A percentile compares a stretch with the other conserved stretches of the same genome.
These are phyloP conservation scores for Dacryopinax primogenitus DNA, from an alignment of 768 basidiomycete species.

Conservation along the genomic window DNA sequence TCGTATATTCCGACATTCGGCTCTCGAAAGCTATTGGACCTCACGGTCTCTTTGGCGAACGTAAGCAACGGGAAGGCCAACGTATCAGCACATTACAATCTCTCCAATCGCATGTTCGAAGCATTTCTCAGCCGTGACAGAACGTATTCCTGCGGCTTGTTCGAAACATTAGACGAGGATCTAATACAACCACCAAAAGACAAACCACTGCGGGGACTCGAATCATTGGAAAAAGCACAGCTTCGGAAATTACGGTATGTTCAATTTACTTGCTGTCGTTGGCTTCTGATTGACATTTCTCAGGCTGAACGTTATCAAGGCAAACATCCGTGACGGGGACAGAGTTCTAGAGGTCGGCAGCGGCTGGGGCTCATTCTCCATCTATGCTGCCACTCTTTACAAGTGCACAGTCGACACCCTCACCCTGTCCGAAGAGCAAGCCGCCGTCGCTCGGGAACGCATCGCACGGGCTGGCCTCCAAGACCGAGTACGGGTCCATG, in stretches of 20 bases:
- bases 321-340: conserved; percentile 64
- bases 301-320: conserved; percentile 58
- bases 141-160: conserved; percentile 90
- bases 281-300: not conserved
- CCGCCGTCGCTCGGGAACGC: conserved; percentile 72
- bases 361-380: conserved; percentile 85
- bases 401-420: conserved; percentile 78
- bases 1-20: conserved; percentile 39
- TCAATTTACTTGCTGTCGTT: too few relatives aligned
- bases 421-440: conserved; percentile 79
- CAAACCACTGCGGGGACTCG: conserved; percentile 28
- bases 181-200: conserved; percentile 38
- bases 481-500: conserved; percentile 62
- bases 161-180: conserved; percentile 68
- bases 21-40: conserved; percentile 34
- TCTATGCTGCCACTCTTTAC: conserved; percentile 53
- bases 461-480: conserved; percentile 50
- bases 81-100: conserved; percentile 78
- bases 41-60: conserved; percentile 46
- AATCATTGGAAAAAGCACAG: conserved; percentile 64
- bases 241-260: conserved; percentile 52
- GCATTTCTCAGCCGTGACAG: conserved; percentile 73
- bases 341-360: conserved; percentile 81
- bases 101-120: conserved; percentile 81
- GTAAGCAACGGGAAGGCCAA: conserved; percentile 53